These are phyloP conservation scores for Dictyostelium firmibasis DNA, from an alignment of 78 protist genomes.

Conservation along the genomic window DNA sequence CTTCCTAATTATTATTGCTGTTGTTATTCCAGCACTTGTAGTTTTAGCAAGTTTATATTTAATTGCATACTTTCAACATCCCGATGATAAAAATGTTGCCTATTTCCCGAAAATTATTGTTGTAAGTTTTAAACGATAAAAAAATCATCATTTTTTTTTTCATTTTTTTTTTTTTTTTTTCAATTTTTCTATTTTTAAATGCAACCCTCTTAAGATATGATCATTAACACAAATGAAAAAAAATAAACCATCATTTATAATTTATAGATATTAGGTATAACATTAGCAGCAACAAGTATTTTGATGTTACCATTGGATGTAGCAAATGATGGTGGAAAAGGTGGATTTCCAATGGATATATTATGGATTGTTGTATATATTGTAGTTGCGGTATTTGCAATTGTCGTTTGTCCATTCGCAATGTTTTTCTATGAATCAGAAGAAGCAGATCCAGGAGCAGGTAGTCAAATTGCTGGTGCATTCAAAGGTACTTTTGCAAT, in stretches of 20 bases:
- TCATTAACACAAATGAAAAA: no score
- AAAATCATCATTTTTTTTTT: no score
- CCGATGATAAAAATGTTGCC: conserved; percentile 82
- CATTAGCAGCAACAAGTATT: conserved; percentile 51
- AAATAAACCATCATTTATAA: no score
- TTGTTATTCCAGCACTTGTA: conserved; percentile 38
- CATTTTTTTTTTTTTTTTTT: no score
- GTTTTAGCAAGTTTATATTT: conserved; percentile 59
- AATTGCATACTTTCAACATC: conserved; percentile 82
- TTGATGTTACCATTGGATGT: conserved; percentile 85
- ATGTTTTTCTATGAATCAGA: conserved; percentile 91
- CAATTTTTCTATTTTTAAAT: no score
- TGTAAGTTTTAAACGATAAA: no score
- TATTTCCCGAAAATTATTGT: conserved; percentile 78
- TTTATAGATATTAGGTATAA: conserved; percentile 69
- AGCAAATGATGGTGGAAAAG: conserved; percentile 64
- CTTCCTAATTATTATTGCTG: conserved; percentile 51
- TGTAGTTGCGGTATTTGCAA: conserved; percentile 31
- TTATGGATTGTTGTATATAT: conserved; percentile 79
- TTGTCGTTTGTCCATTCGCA: conserved; percentile 91
- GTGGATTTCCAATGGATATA: conserved; percentile 76
- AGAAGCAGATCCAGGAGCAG: conserved; percentile 84
- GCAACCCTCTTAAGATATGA: no score
- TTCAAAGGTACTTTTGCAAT: conserved; percentile 62
- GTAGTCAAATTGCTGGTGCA: conserved; percentile 54